Evolutionary conservation across 2,329 filamentous ascomycete species (phyloP).

Genomic region (Tolypocladium tropicale): DNA sequence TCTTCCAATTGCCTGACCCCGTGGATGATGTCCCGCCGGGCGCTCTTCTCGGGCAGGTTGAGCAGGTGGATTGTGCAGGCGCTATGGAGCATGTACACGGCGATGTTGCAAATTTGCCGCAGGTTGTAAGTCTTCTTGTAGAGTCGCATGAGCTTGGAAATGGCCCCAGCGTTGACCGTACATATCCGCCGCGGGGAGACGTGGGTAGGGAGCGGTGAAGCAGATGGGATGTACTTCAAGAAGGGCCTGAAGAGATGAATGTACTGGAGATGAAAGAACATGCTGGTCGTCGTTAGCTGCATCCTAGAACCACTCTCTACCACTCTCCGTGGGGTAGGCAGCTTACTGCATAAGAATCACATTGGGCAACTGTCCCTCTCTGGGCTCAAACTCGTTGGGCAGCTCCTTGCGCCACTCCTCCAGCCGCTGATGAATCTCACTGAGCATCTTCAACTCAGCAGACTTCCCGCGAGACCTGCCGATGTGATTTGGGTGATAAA

Average conservation of each 20-base stretch:
- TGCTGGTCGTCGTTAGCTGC: constrained; percentile 43
- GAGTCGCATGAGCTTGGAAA: constrained; percentile 87
- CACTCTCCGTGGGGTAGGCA: neutral
- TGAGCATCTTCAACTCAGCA: constrained; percentile 81
- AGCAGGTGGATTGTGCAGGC: constrained; percentile 91
- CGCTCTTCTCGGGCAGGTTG: constrained; percentile 86
- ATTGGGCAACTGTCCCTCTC: constrained; percentile 79
- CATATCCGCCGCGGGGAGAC: constrained; percentile 87
- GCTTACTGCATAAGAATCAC: constrained; percentile 76
- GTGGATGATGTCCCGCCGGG: constrained; percentile 79
- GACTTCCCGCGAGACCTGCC: constrained; percentile 61
- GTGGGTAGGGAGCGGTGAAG: constrained; percentile 74
- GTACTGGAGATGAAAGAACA: constrained; percentile 94
- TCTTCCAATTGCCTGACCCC: constrained; percentile 88
- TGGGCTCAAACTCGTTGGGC: constrained; percentile 78
- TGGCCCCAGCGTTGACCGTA: constrained; percentile 77
- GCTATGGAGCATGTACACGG: constrained; percentile 89
- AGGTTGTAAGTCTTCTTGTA: constrained; percentile 90
- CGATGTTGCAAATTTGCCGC: constrained; percentile 91
- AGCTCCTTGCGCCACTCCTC: constrained; percentile 82
- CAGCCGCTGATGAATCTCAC: constrained; percentile 79
- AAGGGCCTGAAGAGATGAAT: constrained; percentile 95
- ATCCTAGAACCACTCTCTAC: neutral
- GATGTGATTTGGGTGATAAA: constrained; percentile 73
- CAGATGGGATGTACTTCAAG: constrained; percentile 73